Evolutionary conservation across 139 green algal genomes (phyloP).

Genomic region (Coccomyxa sp.): DNA sequence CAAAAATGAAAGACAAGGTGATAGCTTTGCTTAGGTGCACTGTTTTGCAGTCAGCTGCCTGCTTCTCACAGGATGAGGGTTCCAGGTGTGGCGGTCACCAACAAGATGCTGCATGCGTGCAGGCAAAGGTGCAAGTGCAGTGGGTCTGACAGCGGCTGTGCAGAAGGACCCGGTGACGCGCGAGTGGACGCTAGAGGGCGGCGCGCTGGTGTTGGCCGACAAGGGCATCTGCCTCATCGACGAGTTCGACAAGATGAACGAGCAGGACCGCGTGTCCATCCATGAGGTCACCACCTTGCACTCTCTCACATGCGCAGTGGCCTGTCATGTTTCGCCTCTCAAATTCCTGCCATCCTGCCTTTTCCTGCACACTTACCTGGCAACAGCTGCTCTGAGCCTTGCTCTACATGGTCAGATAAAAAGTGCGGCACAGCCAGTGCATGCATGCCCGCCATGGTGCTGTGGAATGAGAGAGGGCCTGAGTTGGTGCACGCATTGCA

Average conservation of each 20-base stretch:
- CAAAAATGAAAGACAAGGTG: too few relatives aligned
- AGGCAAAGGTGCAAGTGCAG: constrained; percentile 95
- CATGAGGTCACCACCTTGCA: constrained; percentile 28
- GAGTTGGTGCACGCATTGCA: constrained; percentile 22
- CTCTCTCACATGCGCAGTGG: too few relatives aligned
- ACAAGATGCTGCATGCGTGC: not conserved
- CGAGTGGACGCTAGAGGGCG: constrained; percentile 98
- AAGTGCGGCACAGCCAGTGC: not conserved
- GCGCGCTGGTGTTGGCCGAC: constrained; percentile 96
- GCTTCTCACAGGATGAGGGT: not conserved
- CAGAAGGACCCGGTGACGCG: constrained; percentile 89
- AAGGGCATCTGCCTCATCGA: constrained; percentile 96
- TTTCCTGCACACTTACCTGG: too few relatives aligned
- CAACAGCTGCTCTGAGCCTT: too few relatives aligned
- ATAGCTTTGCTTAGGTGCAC: too few relatives aligned
- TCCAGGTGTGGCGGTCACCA: not conserved
- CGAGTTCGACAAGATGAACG: constrained; percentile 99
- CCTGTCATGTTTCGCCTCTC: too few relatives aligned
- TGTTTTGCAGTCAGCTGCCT: not conserved
- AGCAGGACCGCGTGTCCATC: constrained; percentile 87
- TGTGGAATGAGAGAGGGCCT: not conserved
- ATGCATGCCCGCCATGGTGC: not conserved
- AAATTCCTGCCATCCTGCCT: too few relatives aligned
- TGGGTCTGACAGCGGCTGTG: constrained; percentile 95
- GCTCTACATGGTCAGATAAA: too few relatives aligned